Percentiles rank a stretch among this genome's conserved stretches.
Conservation (phyloP, 805 yeast species). For the Starmera quercuum region DNA sequence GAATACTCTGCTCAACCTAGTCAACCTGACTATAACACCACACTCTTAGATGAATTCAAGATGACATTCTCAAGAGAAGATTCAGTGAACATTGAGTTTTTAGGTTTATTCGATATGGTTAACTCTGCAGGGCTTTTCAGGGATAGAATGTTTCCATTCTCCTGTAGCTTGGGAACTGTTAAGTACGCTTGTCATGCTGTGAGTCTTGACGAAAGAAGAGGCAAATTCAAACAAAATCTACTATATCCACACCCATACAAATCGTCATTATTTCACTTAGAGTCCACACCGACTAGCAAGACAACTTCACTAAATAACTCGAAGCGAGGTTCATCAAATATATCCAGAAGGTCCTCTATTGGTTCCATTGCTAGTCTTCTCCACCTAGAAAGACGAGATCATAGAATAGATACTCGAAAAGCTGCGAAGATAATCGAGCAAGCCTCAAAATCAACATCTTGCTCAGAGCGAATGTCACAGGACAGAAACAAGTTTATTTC, state of each 20-base stretch:
- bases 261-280: constrained; percentile 20
- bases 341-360: constrained; percentile 1
- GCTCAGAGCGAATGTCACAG: constrained; percentile 11
- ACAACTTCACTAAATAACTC: too few species aligned
- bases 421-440: too few species aligned
- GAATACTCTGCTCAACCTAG: constrained; percentile 50
- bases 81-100: constrained; percentile 39
- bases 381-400: too few species aligned
- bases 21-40: constrained; percentile 31
- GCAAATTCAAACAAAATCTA: constrained; percentile 51
- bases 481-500: constrained; percentile 16
- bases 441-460: too few species aligned
- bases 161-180: constrained; percentile 42
- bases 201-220: constrained; percentile 59
- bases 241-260: constrained; percentile 36
- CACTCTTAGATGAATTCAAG: constrained; percentile 45
- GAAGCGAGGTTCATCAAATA: too few species aligned
- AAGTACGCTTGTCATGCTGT: constrained; percentile 61
- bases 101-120: constrained; percentile 67
- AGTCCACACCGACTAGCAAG: constrained; percentile 3
- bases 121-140: constrained; percentile 57
- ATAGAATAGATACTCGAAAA: background rate
- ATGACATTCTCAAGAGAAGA: constrained; percentile 41
- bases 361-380: too few species aligned
- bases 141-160: constrained; percentile 52